Evolutionary conservation across 495 filamentous ascomycete species (phyloP).

Genomic region (Lasiosphaeria ovina): DNA sequence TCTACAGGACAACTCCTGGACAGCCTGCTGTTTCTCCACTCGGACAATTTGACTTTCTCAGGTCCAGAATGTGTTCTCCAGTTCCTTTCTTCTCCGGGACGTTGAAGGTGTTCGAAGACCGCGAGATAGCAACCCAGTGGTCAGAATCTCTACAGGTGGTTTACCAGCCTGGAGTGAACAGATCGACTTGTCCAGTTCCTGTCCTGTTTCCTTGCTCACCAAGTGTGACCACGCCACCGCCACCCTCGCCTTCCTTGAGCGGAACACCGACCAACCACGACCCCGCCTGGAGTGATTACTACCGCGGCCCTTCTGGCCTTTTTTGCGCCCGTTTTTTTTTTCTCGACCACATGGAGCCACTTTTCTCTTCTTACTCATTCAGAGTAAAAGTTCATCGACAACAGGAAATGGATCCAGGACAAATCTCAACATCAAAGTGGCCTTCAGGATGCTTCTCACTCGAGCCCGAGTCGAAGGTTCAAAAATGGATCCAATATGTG

Average conservation of each 20-base stretch:
- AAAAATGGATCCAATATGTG: not conserved
- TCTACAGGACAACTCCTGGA: conserved; percentile 2
- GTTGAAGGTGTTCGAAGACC: conserved; percentile 9
- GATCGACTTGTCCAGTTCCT: not conserved
- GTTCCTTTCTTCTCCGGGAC: conserved; percentile 13
- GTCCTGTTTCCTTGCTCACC: not conserved
- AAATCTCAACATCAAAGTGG: not conserved
- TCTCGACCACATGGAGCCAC: not conserved
- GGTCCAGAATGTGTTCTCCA: conserved; percentile 11
- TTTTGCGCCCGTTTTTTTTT: not conserved
- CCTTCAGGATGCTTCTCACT: not conserved
- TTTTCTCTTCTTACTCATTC: not conserved
- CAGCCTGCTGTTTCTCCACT: not conserved
- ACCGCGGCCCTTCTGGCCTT: not conserved
- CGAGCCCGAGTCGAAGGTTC: not conserved
- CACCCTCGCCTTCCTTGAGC: not conserved
- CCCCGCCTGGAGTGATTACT: not conserved
- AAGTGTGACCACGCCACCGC: not conserved
- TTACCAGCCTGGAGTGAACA: conserved; percentile 9
- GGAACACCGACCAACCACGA: not conserved
- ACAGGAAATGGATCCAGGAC: not conserved
- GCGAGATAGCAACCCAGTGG: conserved; percentile 21
- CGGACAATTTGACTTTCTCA: conserved; percentile 11
- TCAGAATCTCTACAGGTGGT: conserved; percentile 14
- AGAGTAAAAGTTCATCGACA: not conserved